These are phyloP conservation scores for Pestalotiopsis fici DNA, from an alignment of 2,329 filamentous ascomycete genomes.

Conservation along the genomic window DNA sequence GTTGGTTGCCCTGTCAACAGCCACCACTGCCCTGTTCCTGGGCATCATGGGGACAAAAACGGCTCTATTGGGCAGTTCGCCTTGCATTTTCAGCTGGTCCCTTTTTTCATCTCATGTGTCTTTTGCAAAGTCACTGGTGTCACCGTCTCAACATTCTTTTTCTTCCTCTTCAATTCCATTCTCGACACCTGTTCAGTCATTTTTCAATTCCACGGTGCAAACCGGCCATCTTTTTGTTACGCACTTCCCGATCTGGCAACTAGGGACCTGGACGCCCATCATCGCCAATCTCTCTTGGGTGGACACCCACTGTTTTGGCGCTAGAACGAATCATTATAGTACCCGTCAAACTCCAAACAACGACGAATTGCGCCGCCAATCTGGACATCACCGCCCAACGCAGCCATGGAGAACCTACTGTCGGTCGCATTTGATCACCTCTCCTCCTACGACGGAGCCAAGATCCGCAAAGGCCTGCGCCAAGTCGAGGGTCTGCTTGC, in stretches of 20 bases:
- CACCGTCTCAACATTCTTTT: background rate
- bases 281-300: background rate
- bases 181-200: background rate
- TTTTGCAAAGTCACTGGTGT: background rate
- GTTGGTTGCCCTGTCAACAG: conserved; percentile 5
- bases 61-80: background rate
- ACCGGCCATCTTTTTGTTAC: background rate
- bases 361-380: conserved; percentile 8
- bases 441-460: conserved; percentile 84
- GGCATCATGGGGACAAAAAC: conserved; percentile 2
- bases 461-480: conserved; percentile 89
- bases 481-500: conserved; percentile 93
- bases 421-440: conserved; percentile 96
- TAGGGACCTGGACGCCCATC: background rate
- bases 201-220: background rate
- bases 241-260: background rate
- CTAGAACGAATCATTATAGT: background rate
- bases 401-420: conserved; percentile 85
- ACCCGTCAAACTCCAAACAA: background rate
- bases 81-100: background rate
- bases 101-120: background rate
- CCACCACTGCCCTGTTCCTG: background rate
- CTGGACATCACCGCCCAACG: conserved; percentile 10
- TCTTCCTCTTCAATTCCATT: background rate
- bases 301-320: background rate